Conservation (phyloP, 306 rosid species). For the Gastrolobium bilobum region DNA sequence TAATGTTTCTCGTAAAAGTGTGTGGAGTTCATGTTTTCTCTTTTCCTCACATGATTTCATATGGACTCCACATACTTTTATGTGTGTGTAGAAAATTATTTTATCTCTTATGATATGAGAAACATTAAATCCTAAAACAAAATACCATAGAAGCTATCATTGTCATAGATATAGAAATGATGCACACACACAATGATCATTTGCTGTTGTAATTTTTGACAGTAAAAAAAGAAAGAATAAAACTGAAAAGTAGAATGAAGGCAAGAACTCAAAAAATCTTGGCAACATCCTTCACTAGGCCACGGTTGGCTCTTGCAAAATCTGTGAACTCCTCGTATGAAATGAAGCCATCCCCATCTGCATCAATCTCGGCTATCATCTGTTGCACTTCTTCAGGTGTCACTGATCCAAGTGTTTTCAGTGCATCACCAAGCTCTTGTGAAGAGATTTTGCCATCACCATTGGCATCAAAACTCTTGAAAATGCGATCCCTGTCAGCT, state of each 20-base stretch:
- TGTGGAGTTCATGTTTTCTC: too few relatives aligned
- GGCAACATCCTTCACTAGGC: slow-evolving; percentile 74
- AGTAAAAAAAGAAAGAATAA: neutral
- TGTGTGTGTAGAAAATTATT: too few relatives aligned
- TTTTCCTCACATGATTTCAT: too few relatives aligned
- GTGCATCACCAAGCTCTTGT: slow-evolving; percentile 73
- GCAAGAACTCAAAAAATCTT: slow-evolving; percentile 63
- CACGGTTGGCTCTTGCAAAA: slow-evolving; percentile 73
- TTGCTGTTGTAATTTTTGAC: neutral
- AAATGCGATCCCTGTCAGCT: slow-evolving; percentile 69
- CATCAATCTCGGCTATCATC: slow-evolving; percentile 85
- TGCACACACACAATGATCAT: slow-evolving; percentile 5
- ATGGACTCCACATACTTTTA: too few relatives aligned
- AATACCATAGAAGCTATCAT: slow-evolving; percentile 29
- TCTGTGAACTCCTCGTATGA: slow-evolving; percentile 65
- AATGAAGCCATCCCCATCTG: slow-evolving; percentile 78
- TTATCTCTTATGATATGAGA: too few relatives aligned
- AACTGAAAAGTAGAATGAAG: neutral
- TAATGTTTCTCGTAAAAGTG: too few relatives aligned
- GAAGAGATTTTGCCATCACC: slow-evolving; percentile 81
- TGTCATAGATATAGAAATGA: slow-evolving; percentile 22
- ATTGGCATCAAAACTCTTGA: slow-evolving; percentile 72
- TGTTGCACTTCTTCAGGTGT: slow-evolving; percentile 61
- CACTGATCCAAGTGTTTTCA: slow-evolving; percentile 70
- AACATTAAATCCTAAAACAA: neutral